phyloP scores from a whole-genome alignment of 2,329 filamentous ascomycete genomes.

The Paecilomyces variotii region DNA sequence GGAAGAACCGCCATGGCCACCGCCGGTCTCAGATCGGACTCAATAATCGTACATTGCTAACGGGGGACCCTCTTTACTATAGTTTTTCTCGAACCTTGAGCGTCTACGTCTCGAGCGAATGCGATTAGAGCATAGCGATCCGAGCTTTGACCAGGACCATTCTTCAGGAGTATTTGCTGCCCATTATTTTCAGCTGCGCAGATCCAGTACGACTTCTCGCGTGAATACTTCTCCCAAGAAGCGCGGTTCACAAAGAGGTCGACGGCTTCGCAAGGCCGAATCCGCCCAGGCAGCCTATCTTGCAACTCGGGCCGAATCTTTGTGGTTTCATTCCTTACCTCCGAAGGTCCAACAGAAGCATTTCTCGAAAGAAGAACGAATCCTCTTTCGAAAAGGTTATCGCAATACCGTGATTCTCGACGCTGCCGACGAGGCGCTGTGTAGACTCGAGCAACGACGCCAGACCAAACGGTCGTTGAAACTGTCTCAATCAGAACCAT shows the following conservation, averaged over 20 bases:
- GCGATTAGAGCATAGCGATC: slow-evolving; percentile 25
- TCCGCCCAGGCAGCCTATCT: slow-evolving; percentile 29
- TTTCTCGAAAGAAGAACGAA: slow-evolving; percentile 64
- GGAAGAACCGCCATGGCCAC: not conserved
- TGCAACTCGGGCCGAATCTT: slow-evolving; percentile 49
- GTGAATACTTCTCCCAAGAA: slow-evolving; percentile 7
- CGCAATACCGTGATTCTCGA: slow-evolving; percentile 48
- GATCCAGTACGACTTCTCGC: slow-evolving; percentile 6
- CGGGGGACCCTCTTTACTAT: slow-evolving; percentile 11
- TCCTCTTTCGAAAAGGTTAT: slow-evolving; percentile 47
- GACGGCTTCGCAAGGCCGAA: slow-evolving; percentile 26
- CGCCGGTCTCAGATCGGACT: not conserved
- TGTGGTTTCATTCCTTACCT: slow-evolving; percentile 63
- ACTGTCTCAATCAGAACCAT: slow-evolving; percentile 1
- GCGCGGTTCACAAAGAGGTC: slow-evolving; percentile 11
- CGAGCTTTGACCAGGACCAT: slow-evolving; percentile 15
- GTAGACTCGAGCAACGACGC: slow-evolving; percentile 35
- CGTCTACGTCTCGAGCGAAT: slow-evolving; percentile 24
- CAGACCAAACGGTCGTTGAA: slow-evolving; percentile 24
- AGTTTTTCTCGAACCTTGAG: slow-evolving; percentile 36
- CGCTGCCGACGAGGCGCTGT: slow-evolving; percentile 51
- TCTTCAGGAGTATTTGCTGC: slow-evolving; percentile 7
- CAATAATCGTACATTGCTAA: slow-evolving; percentile 4
- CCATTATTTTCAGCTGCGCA: slow-evolving; percentile 12
- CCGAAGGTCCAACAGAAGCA: slow-evolving; percentile 64